Evolutionary conservation across 176 grass and related monocot species (phyloP), one percentile per base, ranked within the genome.

Genomic region (Triticum timopheevii): DNA sequence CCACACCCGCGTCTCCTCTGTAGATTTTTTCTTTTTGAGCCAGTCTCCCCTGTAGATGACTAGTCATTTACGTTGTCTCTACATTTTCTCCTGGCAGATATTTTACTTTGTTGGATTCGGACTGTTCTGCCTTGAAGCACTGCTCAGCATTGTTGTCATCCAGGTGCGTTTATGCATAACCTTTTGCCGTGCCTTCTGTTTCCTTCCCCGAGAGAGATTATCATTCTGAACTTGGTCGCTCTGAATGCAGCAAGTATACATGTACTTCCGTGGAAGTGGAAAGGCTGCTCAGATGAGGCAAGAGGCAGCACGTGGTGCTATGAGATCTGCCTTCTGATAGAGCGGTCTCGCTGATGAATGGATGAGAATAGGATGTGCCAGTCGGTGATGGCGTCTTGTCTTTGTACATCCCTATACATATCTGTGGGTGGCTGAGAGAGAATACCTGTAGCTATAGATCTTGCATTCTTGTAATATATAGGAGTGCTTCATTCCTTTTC

Each of bases 101-200:
- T 96, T 99, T 78, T 99, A 99, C 77, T 94, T 99, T n/a, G 82
- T 99, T 84, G 94, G 94, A 66, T 99, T 97, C 65, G 97, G 87
- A 73, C 78, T 99, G 64, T 97, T 99, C 89, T 96, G 92, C 69
- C 65, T 99, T 16, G 97, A 99, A 77, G 82, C 79, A 69, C 92
- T 99, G 70, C 82, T 99, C 42, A 97, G 97, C 82, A 24, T 99
- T 52, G 81, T 81, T 61, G 97, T 99, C n/a, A 89, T 99, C 82
- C 93, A 98, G 96, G 93, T 98, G 44, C 47, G 83, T 87, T 71
- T 22, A 47, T 65, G 49, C 10, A 4, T 62, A 8, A 35, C 35
- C 44, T 84, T 90, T 35, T 76, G 25, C 30, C 38, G 3, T 42
- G 24, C 28, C n/a, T 83, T 73, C 0, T 33, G 11, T 25, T 47